Conservation (phyloP, 2,329 filamentous ascomycete species). For the Blastomyces emzantsi region DNA sequence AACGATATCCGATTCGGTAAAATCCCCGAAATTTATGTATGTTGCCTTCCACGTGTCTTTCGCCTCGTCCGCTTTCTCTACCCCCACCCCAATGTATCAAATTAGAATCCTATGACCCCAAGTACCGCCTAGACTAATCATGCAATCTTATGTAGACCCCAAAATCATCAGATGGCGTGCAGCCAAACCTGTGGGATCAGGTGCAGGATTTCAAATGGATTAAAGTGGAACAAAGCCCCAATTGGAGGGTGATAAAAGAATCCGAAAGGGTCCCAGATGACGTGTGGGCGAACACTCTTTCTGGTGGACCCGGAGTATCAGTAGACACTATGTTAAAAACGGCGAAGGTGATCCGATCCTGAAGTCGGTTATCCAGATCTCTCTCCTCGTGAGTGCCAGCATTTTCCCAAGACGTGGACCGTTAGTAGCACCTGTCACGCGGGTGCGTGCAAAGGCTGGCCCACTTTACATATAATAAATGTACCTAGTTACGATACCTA, state of each 20-base stretch:
- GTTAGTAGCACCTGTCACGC: neutral
- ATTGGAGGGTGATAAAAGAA: conserved; percentile 66
- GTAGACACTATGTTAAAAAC: conserved; percentile 55
- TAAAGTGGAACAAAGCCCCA: conserved; percentile 73
- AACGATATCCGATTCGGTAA: conserved; percentile 67
- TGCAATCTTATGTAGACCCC: conserved; percentile 20
- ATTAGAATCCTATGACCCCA: neutral
- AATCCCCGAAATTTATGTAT: conserved; percentile 60
- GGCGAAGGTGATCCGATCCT: conserved; percentile 23
- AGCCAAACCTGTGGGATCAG: conserved; percentile 69
- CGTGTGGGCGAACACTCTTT: conserved; percentile 61
- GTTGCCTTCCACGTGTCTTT: conserved; percentile 24
- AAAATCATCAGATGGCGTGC: conserved; percentile 24
- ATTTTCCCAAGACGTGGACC: neutral
- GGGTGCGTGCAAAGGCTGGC: neutral
- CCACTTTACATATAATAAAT: neutral
- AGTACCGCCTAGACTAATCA: neutral
- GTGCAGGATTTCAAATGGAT: conserved; percentile 99
- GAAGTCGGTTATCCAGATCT: neutral
- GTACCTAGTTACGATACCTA: neutral
- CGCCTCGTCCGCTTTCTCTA: neutral
- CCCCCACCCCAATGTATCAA: neutral
- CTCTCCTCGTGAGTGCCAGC: neutral
- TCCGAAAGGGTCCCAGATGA: conserved; percentile 50
- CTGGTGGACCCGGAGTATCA: conserved; percentile 52